Evolutionary conservation across 108 stramenopile species (phyloP).

Genomic region (Fragilariopsis cylindrus): DNA sequence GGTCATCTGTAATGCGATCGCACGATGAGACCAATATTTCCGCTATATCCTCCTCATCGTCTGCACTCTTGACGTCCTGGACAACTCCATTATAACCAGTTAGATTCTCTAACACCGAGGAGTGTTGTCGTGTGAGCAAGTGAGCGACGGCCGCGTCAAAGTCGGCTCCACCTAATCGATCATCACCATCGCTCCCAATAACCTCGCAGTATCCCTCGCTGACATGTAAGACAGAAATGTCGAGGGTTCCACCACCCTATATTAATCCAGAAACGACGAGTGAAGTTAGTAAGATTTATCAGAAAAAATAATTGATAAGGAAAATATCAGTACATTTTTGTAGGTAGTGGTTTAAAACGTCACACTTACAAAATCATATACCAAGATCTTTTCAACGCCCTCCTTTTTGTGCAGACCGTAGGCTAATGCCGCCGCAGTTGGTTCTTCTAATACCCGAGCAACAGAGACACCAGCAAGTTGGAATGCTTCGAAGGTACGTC

Average conservation of each 20-base stretch:
- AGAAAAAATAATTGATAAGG: not conserved
- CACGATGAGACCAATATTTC: constrained; percentile 64
- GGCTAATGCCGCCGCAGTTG: constrained; percentile 95
- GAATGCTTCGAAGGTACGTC: constrained; percentile 80
- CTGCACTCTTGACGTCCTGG: not conserved
- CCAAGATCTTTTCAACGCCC: constrained; percentile 93
- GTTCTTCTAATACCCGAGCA: constrained; percentile 89
- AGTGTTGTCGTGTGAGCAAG: constrained; percentile 40
- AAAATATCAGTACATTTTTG: too few relatives aligned
- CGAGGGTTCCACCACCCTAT: constrained; percentile 94
- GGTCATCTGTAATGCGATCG: constrained; percentile 40
- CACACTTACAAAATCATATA: constrained; percentile 85
- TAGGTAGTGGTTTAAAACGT: too few relatives aligned
- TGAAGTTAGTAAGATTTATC: not conserved
- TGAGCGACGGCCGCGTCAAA: constrained; percentile 90
- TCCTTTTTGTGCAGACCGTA: constrained; percentile 94
- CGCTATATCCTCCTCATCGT: constrained; percentile 33
- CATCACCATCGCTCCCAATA: constrained; percentile 92
- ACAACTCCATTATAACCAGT: constrained; percentile 7
- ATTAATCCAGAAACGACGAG: not conserved
- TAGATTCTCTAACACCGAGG: constrained; percentile 21
- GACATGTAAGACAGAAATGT: constrained; percentile 91
- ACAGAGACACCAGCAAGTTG: constrained; percentile 82
- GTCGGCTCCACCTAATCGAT: constrained; percentile 86
- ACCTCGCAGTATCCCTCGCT: constrained; percentile 93